These are phyloP conservation scores for maize (Zea mays) DNA, from an alignment of 176 grass and related monocot genomes.

Conservation along the genomic window Zm-B73-REFERENCE-NAM-5.0 NC_050101.1:162948501-162949000, in stretches of 20 bases:
- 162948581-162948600: not conserved
- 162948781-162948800: not conserved
- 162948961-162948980: too few species aligned
- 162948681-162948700: slow-evolving; percentile 8
- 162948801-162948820: not conserved
- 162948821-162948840: slow-evolving; percentile 24
- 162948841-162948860: not conserved
- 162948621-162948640: not conserved
- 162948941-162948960: too few species aligned
- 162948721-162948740: not conserved
- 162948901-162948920: not conserved
- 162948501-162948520: slow-evolving; percentile 52
- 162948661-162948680: slow-evolving; percentile 29
- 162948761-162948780: slow-evolving; percentile 32
- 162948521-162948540: not conserved
- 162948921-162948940: not conserved
- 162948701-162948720: not conserved
- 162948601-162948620: not conserved
- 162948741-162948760: not conserved
- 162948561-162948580: slow-evolving; percentile 8
- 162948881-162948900: not conserved
- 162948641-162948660: not conserved
- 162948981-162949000: too few species aligned
- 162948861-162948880: not conserved
- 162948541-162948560: not conserved